phyloP scores from a whole-genome alignment of 176 grass and related monocot genomes.

The Cocos nucifera region DNA sequence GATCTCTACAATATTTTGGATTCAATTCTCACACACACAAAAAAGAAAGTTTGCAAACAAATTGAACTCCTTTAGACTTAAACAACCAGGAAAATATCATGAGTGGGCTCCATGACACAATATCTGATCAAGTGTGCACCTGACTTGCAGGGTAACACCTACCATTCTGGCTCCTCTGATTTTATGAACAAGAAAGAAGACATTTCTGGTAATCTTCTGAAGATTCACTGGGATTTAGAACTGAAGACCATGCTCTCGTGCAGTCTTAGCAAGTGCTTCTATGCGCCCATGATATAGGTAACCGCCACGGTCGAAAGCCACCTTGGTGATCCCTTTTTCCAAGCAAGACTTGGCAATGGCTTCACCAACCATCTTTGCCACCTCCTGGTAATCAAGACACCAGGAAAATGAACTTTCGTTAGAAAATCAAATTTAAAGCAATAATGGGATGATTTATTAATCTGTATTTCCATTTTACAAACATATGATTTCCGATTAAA shows the following conservation, averaged over 20 bases:
- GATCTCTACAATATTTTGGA: too few species aligned
- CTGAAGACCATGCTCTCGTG: slow-evolving; percentile 70
- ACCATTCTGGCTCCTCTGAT: background rate
- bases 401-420: background rate
- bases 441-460: too few species aligned
- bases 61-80: too few species aligned
- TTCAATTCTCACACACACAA: too few species aligned
- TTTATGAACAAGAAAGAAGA: slow-evolving; percentile 10
- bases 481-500: too few species aligned
- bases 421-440: slow-evolving; percentile 4
- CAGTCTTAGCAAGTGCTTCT: slow-evolving; percentile 78
- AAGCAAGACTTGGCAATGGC: slow-evolving; percentile 80
- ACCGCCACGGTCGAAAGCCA: slow-evolving; percentile 90
- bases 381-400: slow-evolving; percentile 38
- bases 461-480: too few species aligned
- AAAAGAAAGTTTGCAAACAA: too few species aligned
- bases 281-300: slow-evolving; percentile 78
- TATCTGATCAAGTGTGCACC: too few species aligned
- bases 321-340: slow-evolving; percentile 90
- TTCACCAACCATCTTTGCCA: slow-evolving; percentile 85
- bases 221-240: slow-evolving; percentile 43
- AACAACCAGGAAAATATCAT: too few species aligned
- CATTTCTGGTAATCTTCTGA: slow-evolving; percentile 14
- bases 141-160: background rate
- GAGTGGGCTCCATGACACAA: too few species aligned